Evolutionary conservation across 805 yeast genomes (phyloP), one percentile per base, ranked within the genome.

Genomic region (Nakazawaea anatomiae): DNA sequence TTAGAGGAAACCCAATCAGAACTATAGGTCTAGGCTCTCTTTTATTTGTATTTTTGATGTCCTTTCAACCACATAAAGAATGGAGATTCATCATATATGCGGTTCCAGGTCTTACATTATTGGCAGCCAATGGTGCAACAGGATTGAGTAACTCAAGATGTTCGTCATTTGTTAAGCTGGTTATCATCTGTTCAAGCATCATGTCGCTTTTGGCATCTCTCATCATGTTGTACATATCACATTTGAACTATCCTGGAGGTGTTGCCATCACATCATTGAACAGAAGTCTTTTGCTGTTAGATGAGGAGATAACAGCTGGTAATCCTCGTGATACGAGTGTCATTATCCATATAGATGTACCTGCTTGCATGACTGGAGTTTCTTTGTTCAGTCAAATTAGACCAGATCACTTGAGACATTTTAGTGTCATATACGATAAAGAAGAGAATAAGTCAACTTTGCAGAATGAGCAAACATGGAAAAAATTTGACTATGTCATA

Each of bases 211-310:
- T 66, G 0, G 46, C 73, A 3, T 77, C 91, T 0, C 42, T 76
- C 1, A 60, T 73, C 9, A 82, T 82, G 73, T 78, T 84, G 0
- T 75, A 74, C 44, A 72, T 82, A 4, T 89, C 96, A 0, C 74
- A 85, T 46, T 70, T 71, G 64, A 92, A 92, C 64, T 92, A 92
- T 62, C 96, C 97, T 2, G 97, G 97, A 10, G 97, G 97, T 0
- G 73, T 67, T 1, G 96, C 96, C 0, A 67, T 90, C 35, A 54
- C 61, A 12, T 60, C 60, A 27, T 73, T 87, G 52, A 86, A 89
- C 58, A 58, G 70, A 8, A 62, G 70, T 41, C 58, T 77, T 29
- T 47, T 68, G 7, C 53, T 54, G 38, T 35, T 48, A 35, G 49
- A 50, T 5, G 44, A 49, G 4, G 51, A 34, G 1, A 9, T 34